Percentiles rank a stretch among this genome's conserved stretches.
Conservation (phyloP, 441 rosid genomes). For the Mallotus japonicus region DNA sequence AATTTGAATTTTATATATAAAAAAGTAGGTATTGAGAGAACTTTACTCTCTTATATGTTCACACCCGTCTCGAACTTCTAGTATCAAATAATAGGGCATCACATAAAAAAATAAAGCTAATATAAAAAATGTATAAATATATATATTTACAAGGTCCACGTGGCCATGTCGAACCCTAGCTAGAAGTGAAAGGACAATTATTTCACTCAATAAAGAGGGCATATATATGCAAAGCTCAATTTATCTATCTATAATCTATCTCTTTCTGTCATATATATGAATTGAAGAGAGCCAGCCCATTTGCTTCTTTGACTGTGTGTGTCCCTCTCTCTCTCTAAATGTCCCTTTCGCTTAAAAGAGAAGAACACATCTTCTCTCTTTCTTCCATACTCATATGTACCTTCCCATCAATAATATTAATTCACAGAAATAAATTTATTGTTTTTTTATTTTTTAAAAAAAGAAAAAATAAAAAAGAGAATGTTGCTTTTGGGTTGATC, state of each 20-base stretch:
- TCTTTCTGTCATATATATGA: slow-evolving; percentile 14
- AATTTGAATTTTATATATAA: no score
- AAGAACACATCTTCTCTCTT: slow-evolving; percentile 21
- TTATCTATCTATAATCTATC: no score
- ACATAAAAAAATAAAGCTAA: no score
- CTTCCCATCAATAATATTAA: background rate
- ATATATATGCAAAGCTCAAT: slow-evolving; percentile 12
- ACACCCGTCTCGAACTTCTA: no score
- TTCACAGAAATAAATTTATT: no score
- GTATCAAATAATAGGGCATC: no score
- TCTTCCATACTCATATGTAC: background rate
- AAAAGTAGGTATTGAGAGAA: no score
- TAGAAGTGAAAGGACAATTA: slow-evolving; percentile 31
- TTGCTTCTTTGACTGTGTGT: slow-evolving; percentile 34
- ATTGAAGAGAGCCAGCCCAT: background rate
- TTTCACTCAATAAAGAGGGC: slow-evolving; percentile 15
- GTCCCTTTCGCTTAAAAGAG: slow-evolving; percentile 69
- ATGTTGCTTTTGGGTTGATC: slow-evolving; percentile 1
- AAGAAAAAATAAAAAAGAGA: background rate
- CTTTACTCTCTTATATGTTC: no score
- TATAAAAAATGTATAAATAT: no score
- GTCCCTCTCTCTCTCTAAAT: background rate
- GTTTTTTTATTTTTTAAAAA: no score
- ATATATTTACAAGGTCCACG: slow-evolving; percentile 10
- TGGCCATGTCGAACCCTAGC: slow-evolving; percentile 30